Conservation (phyloP, 2,329 filamentous ascomycete species). For the Sporothrix pseudoabietina region DNA sequence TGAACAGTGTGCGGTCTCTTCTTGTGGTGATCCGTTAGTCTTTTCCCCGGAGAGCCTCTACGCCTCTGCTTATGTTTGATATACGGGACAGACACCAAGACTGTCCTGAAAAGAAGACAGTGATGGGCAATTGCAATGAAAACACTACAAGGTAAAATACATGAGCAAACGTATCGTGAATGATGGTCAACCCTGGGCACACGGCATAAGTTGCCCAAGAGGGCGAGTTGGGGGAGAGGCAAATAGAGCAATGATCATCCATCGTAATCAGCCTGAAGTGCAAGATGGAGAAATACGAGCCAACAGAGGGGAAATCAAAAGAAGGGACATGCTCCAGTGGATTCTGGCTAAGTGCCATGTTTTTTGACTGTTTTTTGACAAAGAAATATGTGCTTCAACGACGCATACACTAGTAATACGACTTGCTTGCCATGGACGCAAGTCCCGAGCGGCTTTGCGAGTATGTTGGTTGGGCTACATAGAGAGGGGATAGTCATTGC, state of each 20-base stretch:
- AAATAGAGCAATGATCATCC: not conserved
- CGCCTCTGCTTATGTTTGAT: not conserved
- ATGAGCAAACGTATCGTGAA: not conserved
- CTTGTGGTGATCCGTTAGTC: too few relatives aligned
- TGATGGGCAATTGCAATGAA: not conserved
- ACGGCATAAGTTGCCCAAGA: not conserved
- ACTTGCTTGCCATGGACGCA: not conserved
- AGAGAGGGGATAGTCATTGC: not conserved
- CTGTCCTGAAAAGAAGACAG: not conserved
- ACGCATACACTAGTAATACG: not conserved
- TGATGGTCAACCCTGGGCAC: not conserved
- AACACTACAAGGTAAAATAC: not conserved
- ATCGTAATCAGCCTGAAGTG: slow-evolving; percentile 17
- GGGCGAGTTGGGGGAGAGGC: not conserved
- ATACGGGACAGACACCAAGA: not conserved
- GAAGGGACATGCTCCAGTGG: not conserved
- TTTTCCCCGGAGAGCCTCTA: not conserved
- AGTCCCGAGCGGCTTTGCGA: not conserved
- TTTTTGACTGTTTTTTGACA: too few relatives aligned
- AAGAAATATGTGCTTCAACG: not conserved
- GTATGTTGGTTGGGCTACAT: not conserved
- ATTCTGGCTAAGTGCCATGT: not conserved
- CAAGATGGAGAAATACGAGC: not conserved
- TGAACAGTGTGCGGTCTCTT: not conserved
- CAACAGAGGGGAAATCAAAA: not conserved